Conservation (phyloP, 2,329 filamentous ascomycete genomes). For the Ambrosiella beaveri region DNA sequence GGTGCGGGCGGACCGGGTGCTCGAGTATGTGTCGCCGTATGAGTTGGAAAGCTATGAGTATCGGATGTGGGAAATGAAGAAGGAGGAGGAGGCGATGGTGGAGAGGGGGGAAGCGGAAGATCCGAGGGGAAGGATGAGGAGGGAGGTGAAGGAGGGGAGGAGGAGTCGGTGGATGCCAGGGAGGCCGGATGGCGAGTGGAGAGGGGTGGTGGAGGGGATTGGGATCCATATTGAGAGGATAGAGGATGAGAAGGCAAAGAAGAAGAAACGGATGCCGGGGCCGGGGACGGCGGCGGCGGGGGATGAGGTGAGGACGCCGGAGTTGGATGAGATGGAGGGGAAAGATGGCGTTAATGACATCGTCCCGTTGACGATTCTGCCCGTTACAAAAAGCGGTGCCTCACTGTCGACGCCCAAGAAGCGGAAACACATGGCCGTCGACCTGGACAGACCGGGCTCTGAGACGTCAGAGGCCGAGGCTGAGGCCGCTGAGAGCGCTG, state of each 20-base stretch:
- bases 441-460: neutral
- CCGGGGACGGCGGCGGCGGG: neutral
- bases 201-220: neutral
- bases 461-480: neutral
- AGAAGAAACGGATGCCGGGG: neutral
- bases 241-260: neutral
- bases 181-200: neutral
- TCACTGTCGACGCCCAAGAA: conserved; percentile 5
- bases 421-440: neutral
- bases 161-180: neutral
- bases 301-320: neutral
- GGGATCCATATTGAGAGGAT: neutral
- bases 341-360: neutral
- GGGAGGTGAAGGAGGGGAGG: neutral
- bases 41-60: conserved; percentile 41
- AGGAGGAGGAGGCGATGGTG: conserved; percentile 22
- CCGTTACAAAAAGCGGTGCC: neutral
- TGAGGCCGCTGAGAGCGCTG: neutral
- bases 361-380: neutral
- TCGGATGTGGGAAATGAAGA: conserved; percentile 25
- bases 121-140: neutral
- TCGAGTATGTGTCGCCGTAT: conserved; percentile 41
- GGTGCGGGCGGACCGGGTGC: conserved; percentile 29
- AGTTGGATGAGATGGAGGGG: neutral
- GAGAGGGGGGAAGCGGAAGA: conserved; percentile 14